Conservation (phyloP, 345 rosid genomes). For the Hibiscus tridactylites region DNA sequence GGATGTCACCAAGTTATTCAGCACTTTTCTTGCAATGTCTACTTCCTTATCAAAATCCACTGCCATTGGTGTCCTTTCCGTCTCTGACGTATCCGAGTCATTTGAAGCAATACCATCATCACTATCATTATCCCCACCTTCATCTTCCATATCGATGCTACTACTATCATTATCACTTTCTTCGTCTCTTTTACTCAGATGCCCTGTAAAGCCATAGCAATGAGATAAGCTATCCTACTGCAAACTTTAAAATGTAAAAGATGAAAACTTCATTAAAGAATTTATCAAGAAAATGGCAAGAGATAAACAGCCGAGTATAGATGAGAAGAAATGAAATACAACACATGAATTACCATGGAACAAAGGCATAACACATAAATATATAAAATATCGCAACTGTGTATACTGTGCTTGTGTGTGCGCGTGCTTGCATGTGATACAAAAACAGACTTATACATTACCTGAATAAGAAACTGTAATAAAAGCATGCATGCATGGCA, state of each 20-base stretch:
- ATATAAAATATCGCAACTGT: neutral
- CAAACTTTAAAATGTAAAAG: neutral
- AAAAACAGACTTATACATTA: neutral
- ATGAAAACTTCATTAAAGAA: neutral
- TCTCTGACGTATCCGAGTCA: constrained; percentile 25
- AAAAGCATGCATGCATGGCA: neutral
- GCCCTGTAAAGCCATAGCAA: constrained; percentile 32
- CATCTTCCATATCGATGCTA: constrained; percentile 58
- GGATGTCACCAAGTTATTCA: constrained; percentile 45
- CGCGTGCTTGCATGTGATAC: neutral
- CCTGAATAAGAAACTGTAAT: neutral
- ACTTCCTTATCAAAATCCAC: constrained; percentile 73
- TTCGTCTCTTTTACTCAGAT: constrained; percentile 29
- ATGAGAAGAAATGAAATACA: neutral
- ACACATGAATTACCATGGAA: neutral
- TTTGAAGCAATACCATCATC: constrained; percentile 24
- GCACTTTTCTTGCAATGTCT: constrained; percentile 66
- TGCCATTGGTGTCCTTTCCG: constrained; percentile 24
- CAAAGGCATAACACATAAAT: neutral
- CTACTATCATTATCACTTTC: constrained; percentile 48
- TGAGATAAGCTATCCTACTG: neutral
- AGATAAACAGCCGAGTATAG: no score
- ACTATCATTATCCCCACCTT: constrained; percentile 27
- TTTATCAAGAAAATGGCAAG: neutral
- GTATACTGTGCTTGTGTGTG: neutral